Base-by-base conservation (phyloP, 1,284 basidiomycete species). In the Microbotryum silenes-acaulis region DNA sequence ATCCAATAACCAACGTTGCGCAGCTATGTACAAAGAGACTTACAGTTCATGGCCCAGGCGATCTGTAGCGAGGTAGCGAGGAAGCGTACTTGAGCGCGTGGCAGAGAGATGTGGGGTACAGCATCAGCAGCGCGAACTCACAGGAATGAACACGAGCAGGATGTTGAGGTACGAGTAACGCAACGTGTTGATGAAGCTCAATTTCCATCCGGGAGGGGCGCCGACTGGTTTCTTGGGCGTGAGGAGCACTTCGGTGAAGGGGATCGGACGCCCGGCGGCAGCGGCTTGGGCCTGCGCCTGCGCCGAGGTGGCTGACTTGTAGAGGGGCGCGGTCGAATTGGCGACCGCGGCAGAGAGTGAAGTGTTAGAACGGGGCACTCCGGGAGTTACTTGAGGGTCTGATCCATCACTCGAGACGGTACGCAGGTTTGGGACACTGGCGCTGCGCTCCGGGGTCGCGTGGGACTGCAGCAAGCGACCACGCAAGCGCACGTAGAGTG, bases 31-130 rank as follows among this genome's bases (percentile, higher is more conserved):
- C 12, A 2, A 50, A 50, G 16, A 54, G 53, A 46, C 62, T 51
- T 33, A 42, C 37, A 88, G 75, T 10, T 56, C 57, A 68, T 61
- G 3, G 81, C 85, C 88, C 88, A 91, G 0, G 80, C 78, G 62
- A 83, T 54, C 63, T 65, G 59, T 1, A 46, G 4, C 31, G 31
- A 31, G 37, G 37, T 42, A 12, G 16, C 27, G 48, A 16, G 20
- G 29, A 23, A 14, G 25, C 3, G 3, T 18, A 21, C 14, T 10
- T 8, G 23, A 60, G 53, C 25, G 20, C 29, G 8, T 33, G 21
- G 8, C 37, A 18, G 16, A 8, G 31, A 45, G 18, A 29, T 23
- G 16, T 8, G 20, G 49, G 12, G 14, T 23, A 9, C 31, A 37
- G 9, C 9, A 52, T 8, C 21, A 12, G 37, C 37, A 7, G 18